Evolutionary conservation across 306 rosid genomes (phyloP).

Genomic region (Vigna unguiculata): DNA sequence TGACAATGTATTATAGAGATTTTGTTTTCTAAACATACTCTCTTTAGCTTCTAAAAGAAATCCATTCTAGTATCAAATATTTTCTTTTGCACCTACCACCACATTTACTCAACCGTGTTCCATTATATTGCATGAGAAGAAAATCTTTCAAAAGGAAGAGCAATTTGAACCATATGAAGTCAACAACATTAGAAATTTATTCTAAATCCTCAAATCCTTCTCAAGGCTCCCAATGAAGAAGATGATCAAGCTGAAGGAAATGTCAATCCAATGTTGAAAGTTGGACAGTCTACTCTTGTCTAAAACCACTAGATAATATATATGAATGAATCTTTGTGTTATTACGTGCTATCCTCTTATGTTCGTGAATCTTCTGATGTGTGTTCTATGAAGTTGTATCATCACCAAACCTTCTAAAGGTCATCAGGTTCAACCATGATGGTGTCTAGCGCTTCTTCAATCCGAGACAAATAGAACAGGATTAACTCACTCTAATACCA

Average conservation of each 20-base stretch:
- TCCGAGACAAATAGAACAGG: no score
- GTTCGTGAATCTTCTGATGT: no score
- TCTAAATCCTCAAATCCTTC: background rate
- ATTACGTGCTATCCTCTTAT: no score
- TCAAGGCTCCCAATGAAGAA: background rate
- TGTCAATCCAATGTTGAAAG: background rate
- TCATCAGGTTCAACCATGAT: no score
- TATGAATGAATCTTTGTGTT: no score
- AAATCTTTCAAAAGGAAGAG: background rate
- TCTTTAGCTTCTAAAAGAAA: background rate
- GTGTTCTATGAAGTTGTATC: no score
- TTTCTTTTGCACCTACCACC: background rate
- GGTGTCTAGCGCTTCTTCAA: no score
- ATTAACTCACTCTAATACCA: no score
- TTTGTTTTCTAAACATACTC: background rate
- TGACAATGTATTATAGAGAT: background rate
- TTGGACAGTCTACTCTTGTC: no score
- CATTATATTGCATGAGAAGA: background rate
- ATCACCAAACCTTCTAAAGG: no score
- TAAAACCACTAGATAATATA: no score
- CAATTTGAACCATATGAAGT: background rate
- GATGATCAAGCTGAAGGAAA: background rate
- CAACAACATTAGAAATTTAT: background rate
- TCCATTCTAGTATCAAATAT: background rate
- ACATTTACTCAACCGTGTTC: background rate